phyloP scores from a whole-genome alignment of 2,329 filamentous ascomycete species.

The Paecilomyces dactylethromorphus region DNA sequence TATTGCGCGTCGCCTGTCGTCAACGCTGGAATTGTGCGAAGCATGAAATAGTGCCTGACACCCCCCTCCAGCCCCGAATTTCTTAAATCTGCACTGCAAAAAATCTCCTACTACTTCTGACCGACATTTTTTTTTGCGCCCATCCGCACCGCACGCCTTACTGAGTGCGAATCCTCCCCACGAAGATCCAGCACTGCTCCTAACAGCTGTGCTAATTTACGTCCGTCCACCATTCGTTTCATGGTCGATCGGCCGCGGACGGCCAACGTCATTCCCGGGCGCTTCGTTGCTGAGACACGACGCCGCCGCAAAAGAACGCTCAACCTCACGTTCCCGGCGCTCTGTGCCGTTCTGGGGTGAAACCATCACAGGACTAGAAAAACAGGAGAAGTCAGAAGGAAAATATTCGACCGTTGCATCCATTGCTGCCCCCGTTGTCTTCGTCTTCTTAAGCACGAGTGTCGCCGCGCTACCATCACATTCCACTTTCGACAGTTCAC shows the following conservation, averaged over 20 bases:
- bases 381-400: not conserved
- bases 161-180: not conserved
- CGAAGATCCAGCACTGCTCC: not conserved
- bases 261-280: not conserved
- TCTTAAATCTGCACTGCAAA: not conserved
- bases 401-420: not conserved
- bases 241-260: not conserved
- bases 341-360: not conserved
- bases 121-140: not conserved
- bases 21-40: constrained; percentile 10
- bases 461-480: not conserved
- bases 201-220: not conserved
- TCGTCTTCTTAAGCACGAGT: not conserved
- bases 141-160: not conserved
- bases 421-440: not conserved
- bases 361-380: not conserved
- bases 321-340: not conserved
- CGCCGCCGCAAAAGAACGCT: not conserved
- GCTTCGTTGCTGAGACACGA: not conserved
- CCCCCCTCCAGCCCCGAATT: not conserved
- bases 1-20: constrained; percentile 23
- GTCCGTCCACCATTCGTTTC: not conserved
- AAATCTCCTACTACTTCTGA: not conserved
- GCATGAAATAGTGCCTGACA: not conserved
- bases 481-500: not conserved